A percentile compares a stretch with the other conserved stretches of the same genome.
These are phyloP conservation scores for Seiridium cupressi DNA, from an alignment of 2,329 filamentous ascomycete species.

Conservation along the genomic window DNA sequence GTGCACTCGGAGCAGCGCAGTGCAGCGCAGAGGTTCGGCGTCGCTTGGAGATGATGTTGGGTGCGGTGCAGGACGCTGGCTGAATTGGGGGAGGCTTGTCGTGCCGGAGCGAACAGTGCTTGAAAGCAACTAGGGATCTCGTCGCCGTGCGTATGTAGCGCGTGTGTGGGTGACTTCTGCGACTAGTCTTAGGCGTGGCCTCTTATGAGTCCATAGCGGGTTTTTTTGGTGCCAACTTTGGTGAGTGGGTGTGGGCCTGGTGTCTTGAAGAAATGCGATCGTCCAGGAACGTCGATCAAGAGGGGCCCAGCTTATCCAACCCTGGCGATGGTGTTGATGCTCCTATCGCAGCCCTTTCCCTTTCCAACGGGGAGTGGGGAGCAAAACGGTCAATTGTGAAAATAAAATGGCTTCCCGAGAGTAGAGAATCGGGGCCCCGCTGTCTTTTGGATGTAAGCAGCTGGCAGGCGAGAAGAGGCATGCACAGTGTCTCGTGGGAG, in stretches of 20 bases:
- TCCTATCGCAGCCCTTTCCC: not conserved
- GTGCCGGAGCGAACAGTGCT: not conserved
- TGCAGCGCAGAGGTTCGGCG: too few relatives aligned
- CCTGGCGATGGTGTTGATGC: not conserved
- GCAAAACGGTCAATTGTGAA: not conserved
- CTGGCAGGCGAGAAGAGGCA: not conserved
- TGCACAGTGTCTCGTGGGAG: not conserved
- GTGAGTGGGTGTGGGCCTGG: not conserved
- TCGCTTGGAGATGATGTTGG: too few relatives aligned
- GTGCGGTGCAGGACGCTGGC: not conserved
- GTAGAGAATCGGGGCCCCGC: not conserved
- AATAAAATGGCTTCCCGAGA: not conserved
- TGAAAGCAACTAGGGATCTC: not conserved
- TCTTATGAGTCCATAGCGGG: conserved; percentile 1
- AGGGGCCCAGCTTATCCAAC: conserved; percentile 7
- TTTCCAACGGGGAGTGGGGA: not conserved
- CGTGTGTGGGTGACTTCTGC: not conserved
- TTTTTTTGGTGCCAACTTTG: not conserved
- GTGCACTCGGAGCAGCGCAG: not conserved
- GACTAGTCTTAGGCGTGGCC: not conserved
- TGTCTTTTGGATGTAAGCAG: not conserved
- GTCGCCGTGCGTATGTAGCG: not conserved
- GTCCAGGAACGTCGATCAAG: conserved; percentile 10
- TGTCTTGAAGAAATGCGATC: conserved; percentile 8
- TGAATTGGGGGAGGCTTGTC: not conserved